Evolutionary conservation across 2,329 filamentous ascomycete genomes (phyloP).

Genomic region (Penicillium verrucosum): DNA sequence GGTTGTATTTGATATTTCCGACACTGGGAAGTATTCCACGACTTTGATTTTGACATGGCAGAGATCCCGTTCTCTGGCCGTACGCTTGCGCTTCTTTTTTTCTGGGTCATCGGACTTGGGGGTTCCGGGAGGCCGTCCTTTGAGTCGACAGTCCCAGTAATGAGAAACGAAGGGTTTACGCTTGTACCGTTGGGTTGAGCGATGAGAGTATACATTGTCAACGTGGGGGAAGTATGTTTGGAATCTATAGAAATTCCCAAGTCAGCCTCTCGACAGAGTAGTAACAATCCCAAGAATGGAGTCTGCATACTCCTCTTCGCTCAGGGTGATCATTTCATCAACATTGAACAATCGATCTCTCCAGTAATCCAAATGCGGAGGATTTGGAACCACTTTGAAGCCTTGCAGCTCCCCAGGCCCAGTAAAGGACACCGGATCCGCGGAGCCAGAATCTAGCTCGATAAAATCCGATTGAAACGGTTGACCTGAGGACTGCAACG

Average conservation of each 20-base stretch:
- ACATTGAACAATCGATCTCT: slow-evolving; percentile 70
- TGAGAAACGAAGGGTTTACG: slow-evolving; percentile 78
- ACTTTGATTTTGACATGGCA: slow-evolving; percentile 87
- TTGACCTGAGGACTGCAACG: slow-evolving; percentile 19
- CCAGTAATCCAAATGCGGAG: slow-evolving; percentile 67
- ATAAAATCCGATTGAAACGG: slow-evolving; percentile 19
- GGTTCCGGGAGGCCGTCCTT: slow-evolving; percentile 73
- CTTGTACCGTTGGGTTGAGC: slow-evolving; percentile 77
- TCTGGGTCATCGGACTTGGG: slow-evolving; percentile 75
- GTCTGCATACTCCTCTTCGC: slow-evolving; percentile 65
- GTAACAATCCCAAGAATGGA: slow-evolving; percentile 1
- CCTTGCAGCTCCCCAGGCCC: slow-evolving; percentile 27
- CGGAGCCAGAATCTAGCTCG: slow-evolving; percentile 9
- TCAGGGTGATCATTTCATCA: slow-evolving; percentile 69
- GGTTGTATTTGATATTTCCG: slow-evolving; percentile 26
- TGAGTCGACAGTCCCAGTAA: slow-evolving; percentile 81
- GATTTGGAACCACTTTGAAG: slow-evolving; percentile 59
- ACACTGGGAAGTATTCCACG: slow-evolving; percentile 66
- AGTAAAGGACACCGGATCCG: slow-evolving; percentile 22
- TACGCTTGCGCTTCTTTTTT: slow-evolving; percentile 78
- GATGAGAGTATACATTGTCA: slow-evolving; percentile 81
- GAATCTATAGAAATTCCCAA: slow-evolving; percentile 51
- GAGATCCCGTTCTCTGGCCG: slow-evolving; percentile 70
- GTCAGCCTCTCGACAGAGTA: not conserved
- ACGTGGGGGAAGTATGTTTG: slow-evolving; percentile 79